Evolutionary conservation across 495 filamentous ascomycete genomes (phyloP).

Genomic region (Rhypophila decipiens): DNA sequence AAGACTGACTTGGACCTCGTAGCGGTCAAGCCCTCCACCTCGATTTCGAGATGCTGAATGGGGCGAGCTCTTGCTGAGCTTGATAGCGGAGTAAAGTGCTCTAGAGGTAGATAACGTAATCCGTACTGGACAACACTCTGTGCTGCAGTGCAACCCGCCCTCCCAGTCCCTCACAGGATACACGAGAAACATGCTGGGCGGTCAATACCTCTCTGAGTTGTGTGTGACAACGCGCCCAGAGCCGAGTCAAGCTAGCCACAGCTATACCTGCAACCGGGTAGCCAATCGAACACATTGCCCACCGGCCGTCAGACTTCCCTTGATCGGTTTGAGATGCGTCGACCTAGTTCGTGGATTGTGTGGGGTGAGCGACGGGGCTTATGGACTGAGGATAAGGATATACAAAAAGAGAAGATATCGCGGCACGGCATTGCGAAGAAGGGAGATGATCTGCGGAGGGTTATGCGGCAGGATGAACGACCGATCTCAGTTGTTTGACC

Average conservation of each 20-base stretch:
- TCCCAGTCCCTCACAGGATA: not conserved
- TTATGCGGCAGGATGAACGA: not conserved
- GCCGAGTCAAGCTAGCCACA: constrained; percentile 1
- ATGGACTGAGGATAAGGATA: not conserved
- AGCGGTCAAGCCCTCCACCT: not conserved
- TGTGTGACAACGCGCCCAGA: not conserved
- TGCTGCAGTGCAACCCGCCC: not conserved
- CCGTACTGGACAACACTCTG: too few species aligned
- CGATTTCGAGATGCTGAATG: not conserved
- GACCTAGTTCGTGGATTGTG: not conserved
- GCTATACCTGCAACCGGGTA: not conserved
- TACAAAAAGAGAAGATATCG: not conserved
- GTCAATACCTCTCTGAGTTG: not conserved
- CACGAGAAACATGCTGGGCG: not conserved
- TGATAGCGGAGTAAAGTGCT: too few species aligned
- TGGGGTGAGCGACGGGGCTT: not conserved
- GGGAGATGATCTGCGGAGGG: not conserved
- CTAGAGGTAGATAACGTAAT: too few species aligned
- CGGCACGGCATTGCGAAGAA: not conserved
- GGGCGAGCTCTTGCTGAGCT: not conserved
- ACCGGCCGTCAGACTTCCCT: not conserved
- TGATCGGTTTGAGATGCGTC: not conserved
- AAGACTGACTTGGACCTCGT: not conserved
- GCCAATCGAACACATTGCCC: not conserved
- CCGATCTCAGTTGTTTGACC: not conserved